Percentiles rank a stretch among this genome's conserved stretches.
These are phyloP conservation scores for Davidsoniella neocaledoniae DNA, from an alignment of 2,329 filamentous ascomycete species.

Conservation along the genomic window DNA sequence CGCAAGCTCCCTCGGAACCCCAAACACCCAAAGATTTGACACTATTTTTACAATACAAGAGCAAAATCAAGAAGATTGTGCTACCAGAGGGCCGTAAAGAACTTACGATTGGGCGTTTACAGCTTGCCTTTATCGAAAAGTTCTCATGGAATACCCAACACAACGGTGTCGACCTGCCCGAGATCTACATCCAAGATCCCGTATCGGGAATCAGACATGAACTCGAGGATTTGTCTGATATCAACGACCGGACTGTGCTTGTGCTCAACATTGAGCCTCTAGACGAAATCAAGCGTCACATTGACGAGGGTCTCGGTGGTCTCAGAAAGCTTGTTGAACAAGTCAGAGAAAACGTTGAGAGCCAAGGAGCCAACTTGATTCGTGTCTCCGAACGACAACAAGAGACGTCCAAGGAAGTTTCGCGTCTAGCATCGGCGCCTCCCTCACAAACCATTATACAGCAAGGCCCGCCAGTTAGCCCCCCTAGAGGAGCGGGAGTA, in stretches of 20 bases:
- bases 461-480: slow-evolving; percentile 7
- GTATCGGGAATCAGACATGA: slow-evolving; percentile 94
- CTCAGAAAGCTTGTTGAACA: slow-evolving; percentile 72
- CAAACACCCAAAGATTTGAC: slow-evolving; percentile 69
- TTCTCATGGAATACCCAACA: slow-evolving; percentile 98
- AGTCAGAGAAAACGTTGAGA: slow-evolving; percentile 66
- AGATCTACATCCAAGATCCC: slow-evolving; percentile 95
- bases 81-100: slow-evolving; percentile 70
- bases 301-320: slow-evolving; percentile 76
- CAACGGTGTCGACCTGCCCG: slow-evolving; percentile 79
- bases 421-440: slow-evolving; percentile 35
- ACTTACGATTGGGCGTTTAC: slow-evolving; percentile 70
- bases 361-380: slow-evolving; percentile 67
- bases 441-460: slow-evolving; percentile 19
- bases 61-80: slow-evolving; percentile 91
- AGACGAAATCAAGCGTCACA: slow-evolving; percentile 90
- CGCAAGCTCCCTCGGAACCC: slow-evolving; percentile 44
- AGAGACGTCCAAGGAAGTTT: slow-evolving; percentile 76
- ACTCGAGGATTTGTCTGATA: slow-evolving; percentile 77
- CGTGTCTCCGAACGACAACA: slow-evolving; percentile 81
- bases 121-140: slow-evolving; percentile 95
- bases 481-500: slow-evolving; percentile 25
- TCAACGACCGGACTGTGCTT: slow-evolving; percentile 90
- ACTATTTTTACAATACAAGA: slow-evolving; percentile 89
- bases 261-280: slow-evolving; percentile 84